Evolutionary conservation across 495 filamentous ascomycete genomes (phyloP).

Genomic region (Podospora australis): DNA sequence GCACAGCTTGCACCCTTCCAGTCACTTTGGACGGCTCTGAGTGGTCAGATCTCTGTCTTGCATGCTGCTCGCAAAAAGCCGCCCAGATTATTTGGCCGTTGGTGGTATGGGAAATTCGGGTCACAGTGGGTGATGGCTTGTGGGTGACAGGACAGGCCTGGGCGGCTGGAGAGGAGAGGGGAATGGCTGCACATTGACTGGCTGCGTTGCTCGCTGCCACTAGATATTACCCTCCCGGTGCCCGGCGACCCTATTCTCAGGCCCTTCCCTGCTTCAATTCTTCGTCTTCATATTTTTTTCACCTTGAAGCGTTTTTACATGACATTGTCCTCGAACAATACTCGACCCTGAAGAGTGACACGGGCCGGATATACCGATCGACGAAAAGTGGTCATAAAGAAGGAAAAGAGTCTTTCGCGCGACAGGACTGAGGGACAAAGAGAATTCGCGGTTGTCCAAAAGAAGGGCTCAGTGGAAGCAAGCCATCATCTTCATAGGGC

Average conservation of each 20-base stretch:
- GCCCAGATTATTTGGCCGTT: conserved; percentile 20
- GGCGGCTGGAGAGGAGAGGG: conserved; percentile 25
- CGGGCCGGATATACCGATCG: conserved; percentile 14
- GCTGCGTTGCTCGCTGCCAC: conserved; percentile 1
- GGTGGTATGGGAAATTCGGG: conserved; percentile 10
- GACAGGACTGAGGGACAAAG: background rate
- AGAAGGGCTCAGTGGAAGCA: background rate
- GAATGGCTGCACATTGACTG: conserved; percentile 17
- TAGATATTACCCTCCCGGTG: conserved; percentile 25
- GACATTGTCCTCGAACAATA: background rate
- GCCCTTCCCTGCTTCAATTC: conserved; percentile 2
- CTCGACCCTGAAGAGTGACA: background rate
- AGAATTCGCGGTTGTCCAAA: background rate
- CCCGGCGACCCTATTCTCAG: conserved; percentile 11
- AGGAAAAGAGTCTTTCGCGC: conserved; percentile 5
- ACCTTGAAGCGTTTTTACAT: background rate
- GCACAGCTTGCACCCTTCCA: conserved; percentile 16
- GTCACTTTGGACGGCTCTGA: conserved; percentile 16
- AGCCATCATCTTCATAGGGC: too few relatives aligned
- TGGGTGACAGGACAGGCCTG: conserved; percentile 13
- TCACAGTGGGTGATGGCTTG: conserved; percentile 7
- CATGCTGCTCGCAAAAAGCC: conserved; percentile 19
- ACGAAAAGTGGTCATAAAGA: conserved; percentile 12
- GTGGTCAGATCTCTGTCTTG: conserved; percentile 15
- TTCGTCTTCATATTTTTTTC: background rate